Base-by-base conservation (phyloP, 2,329 filamentous ascomycete species). In the Annulohypoxylon truncatum region DNA sequence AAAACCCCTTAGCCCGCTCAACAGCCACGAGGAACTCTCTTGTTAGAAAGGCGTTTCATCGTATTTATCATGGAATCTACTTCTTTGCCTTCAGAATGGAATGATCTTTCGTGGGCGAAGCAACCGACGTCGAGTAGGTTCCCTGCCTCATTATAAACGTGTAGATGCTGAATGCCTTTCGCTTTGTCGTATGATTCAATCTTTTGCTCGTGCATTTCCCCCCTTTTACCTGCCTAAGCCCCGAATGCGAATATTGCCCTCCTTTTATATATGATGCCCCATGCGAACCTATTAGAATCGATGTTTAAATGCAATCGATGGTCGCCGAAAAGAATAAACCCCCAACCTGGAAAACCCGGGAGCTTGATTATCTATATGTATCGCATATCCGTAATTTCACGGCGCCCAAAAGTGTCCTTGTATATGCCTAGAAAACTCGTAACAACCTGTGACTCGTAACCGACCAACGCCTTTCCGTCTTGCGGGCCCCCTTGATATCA, bases 361-460 rank as follows among this genome's bases (percentile, higher is more conserved):
- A 40, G 28, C 35, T 2, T 33, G 24, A 38, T n/a, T 22, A 26
- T 7, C 48, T 8, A 38, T 54, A 22, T 46, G 28, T 20, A 53
- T 47, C 29, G 42, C 26, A 29, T 64, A 64, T 54, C 38, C 61
- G 31, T 64, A 42, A 48, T 20, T 31, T 13, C 15, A 28, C 12
- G 54, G 33, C 29, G 13, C 54, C 46, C 31, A 18, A 8, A 20
- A 26, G 47, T 53, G 24, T 28, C 50, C 56, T 38, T 18, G n/a
- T 61, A 33, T 61, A 33, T 48, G 33, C 59, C 38, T 29, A 42
- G 26, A 31, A 60, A 54, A 53, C 15, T 56, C 62, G 54, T 61
- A 59, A 56, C 66, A 67, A 46, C 33, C 33, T 55, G 60, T 64
- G 38, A 58, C 56, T 51, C 46, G 48, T 64, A 24, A 64, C 44